phyloP scores from a whole-genome alignment of 2,329 filamentous ascomycete species.

The Camillea tinctor region DNA sequence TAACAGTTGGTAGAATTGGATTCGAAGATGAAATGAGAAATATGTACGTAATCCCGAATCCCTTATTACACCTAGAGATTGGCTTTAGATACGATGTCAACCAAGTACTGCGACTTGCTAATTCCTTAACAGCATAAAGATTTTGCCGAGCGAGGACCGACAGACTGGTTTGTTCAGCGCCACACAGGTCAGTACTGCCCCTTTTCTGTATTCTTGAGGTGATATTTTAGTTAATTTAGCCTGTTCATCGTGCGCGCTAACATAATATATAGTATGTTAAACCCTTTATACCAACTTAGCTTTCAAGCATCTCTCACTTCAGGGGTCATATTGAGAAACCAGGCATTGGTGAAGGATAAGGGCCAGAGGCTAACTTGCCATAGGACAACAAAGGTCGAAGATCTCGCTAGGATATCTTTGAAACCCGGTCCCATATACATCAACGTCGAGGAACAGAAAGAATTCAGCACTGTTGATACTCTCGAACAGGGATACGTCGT shows the following conservation, averaged over 20 bases:
- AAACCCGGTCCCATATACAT: slow-evolving; percentile 91
- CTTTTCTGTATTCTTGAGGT: no score
- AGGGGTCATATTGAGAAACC: not conserved
- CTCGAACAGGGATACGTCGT: slow-evolving; percentile 95
- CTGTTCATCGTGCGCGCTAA: not conserved
- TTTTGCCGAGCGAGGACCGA: slow-evolving; percentile 79
- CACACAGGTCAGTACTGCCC: slow-evolving; percentile 58
- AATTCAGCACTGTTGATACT: slow-evolving; percentile 88
- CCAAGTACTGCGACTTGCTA: not conserved
- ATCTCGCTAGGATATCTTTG: slow-evolving; percentile 90
- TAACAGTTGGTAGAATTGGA: slow-evolving; percentile 59
- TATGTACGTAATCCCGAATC: slow-evolving; percentile 47
- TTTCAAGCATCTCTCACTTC: not conserved
- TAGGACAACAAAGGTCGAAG: slow-evolving; percentile 90
- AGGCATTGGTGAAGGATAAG: not conserved
- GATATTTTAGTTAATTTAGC: not conserved
- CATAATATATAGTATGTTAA: not conserved
- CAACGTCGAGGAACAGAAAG: slow-evolving; percentile 88
- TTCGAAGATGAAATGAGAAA: slow-evolving; percentile 99
- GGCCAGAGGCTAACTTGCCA: not conserved
- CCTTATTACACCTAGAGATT: not conserved
- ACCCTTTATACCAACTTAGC: not conserved
- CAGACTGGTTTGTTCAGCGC: slow-evolving; percentile 99
- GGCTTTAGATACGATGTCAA: not conserved
- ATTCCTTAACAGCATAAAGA: slow-evolving; percentile 62